Evolutionary conservation across 2,329 filamentous ascomycete genomes (phyloP).

Genomic region (Fusarium gaditjirri): DNA sequence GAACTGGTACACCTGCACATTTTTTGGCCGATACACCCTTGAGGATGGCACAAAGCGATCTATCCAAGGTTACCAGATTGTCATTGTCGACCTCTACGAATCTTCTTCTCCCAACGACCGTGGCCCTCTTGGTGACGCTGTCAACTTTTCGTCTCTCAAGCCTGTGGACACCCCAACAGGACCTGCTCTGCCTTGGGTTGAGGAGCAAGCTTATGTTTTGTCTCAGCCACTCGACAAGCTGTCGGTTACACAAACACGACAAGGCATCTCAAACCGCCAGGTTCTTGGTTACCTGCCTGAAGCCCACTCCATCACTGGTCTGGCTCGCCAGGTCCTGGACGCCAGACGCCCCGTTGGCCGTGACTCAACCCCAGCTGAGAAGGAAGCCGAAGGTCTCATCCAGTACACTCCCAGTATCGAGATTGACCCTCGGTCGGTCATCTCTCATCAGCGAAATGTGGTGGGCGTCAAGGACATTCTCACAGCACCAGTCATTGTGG

Average conservation of each 20-base stretch:
- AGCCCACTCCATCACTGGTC: constrained; percentile 78
- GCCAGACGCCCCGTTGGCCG: constrained; percentile 87
- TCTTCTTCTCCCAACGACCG: constrained; percentile 85
- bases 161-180: constrained; percentile 67
- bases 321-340: constrained; percentile 83
- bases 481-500: constrained; percentile 80
- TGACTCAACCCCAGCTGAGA: constrained; percentile 81
- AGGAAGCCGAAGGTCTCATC: constrained; percentile 80
- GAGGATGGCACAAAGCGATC: constrained; percentile 63
- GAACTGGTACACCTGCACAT: constrained; percentile 94
- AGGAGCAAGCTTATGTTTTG: constrained; percentile 84
- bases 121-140: constrained; percentile 75
- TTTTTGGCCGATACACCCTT: constrained; percentile 71
- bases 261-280: constrained; percentile 88
- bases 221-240: constrained; percentile 82
- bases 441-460: constrained; percentile 86
- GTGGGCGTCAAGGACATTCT: constrained; percentile 79
- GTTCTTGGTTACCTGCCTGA: constrained; percentile 82
- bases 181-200: constrained; percentile 74
- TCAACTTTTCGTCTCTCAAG: constrained; percentile 82
- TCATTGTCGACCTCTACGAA: constrained; percentile 90
- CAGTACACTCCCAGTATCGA: constrained; percentile 82
- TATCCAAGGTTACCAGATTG: constrained; percentile 86
- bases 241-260: constrained; percentile 86
- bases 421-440: constrained; percentile 81